Percentiles rank a stretch among this genome's conserved stretches.
These are phyloP conservation scores for Mycosphaerella arachidis DNA, from an alignment of 2,329 filamentous ascomycete species.

Conservation along the genomic window DNA sequence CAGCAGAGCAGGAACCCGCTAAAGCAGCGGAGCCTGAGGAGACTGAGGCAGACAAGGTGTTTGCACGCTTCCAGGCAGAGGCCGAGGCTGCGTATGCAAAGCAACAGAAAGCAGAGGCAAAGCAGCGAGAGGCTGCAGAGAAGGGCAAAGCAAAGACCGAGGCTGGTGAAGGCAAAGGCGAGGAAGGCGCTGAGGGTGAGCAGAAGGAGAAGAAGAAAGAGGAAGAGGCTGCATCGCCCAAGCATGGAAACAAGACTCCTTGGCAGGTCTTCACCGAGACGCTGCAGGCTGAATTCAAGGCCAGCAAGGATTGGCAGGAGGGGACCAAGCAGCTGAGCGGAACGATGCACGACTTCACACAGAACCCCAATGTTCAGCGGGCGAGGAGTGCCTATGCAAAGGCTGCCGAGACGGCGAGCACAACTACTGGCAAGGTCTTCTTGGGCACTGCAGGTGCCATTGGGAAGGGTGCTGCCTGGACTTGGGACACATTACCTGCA, in stretches of 20 bases:
- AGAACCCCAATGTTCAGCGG: conserved; percentile 84
- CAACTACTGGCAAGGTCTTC: conserved; percentile 71
- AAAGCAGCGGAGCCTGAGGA: conserved; percentile 19
- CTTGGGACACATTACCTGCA: conserved; percentile 91
- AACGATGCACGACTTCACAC: conserved; percentile 82
- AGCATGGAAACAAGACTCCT: conserved; percentile 94
- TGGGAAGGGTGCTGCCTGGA: conserved; percentile 89
- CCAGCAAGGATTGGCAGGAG: conserved; percentile 98
- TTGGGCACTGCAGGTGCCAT: conserved; percentile 82
- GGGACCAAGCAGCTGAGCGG: conserved; percentile 91
- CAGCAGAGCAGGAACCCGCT: conserved; percentile 30
- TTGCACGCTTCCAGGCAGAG: conserved; percentile 33
- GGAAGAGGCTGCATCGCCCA: conserved; percentile 74
- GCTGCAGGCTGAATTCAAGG: conserved; percentile 88
- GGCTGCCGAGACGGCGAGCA: conserved; percentile 76
- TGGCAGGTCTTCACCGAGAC: conserved; percentile 99
- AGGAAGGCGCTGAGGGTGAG: conserved; percentile 44
- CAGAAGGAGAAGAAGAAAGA: conserved; percentile 59
- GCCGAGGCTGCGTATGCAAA: conserved; percentile 42
- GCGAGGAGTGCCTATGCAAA: conserved; percentile 83
- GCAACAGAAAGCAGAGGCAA: conserved; percentile 28
- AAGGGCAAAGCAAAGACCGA: conserved; percentile 25
- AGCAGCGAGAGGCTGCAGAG: conserved; percentile 42
- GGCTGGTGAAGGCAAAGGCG: conserved; percentile 38
- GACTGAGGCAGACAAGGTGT: conserved; percentile 34